phyloP scores from a whole-genome alignment of 2,329 filamentous ascomycete species.

The Aureobasidium pullulans region DNA sequence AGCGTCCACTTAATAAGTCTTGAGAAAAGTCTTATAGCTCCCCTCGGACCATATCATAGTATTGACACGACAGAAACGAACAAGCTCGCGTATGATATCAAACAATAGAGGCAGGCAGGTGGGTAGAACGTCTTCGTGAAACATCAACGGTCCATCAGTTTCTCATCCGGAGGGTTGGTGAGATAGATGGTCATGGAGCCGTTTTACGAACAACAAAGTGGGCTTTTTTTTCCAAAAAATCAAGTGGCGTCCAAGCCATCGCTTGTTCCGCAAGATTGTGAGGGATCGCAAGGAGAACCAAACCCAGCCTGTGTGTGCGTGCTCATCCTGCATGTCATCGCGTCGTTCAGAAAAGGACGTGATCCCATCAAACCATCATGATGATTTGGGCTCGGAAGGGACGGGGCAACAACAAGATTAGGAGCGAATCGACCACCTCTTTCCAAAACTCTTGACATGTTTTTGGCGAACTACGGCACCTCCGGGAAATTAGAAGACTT shows the following conservation, averaged over 20 bases:
- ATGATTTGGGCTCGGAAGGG: neutral
- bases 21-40: no score
- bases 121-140: slow-evolving; percentile 12
- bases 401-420: neutral
- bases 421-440: neutral
- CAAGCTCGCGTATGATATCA: slow-evolving; percentile 9
- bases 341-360: neutral
- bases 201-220: slow-evolving; percentile 10
- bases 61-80: slow-evolving; percentile 1
- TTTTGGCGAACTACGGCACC: neutral
- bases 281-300: neutral
- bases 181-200: slow-evolving; percentile 7
- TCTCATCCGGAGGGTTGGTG: neutral
- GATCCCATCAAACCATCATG: neutral
- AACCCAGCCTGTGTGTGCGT: neutral
- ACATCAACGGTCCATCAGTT: slow-evolving; percentile 13
- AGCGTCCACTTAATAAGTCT: slow-evolving; percentile 14
- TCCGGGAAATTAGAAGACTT: slow-evolving; percentile 7
- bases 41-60: neutral
- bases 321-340: slow-evolving; percentile 9
- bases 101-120: slow-evolving; percentile 14
- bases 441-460: neutral
- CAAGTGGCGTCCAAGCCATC: slow-evolving; percentile 10
- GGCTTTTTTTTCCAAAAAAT: neutral
- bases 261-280: slow-evolving; percentile 9